phyloP scores from a whole-genome alignment of 129 eudicot genomes.

The Oenanthe sinensis region DNA sequence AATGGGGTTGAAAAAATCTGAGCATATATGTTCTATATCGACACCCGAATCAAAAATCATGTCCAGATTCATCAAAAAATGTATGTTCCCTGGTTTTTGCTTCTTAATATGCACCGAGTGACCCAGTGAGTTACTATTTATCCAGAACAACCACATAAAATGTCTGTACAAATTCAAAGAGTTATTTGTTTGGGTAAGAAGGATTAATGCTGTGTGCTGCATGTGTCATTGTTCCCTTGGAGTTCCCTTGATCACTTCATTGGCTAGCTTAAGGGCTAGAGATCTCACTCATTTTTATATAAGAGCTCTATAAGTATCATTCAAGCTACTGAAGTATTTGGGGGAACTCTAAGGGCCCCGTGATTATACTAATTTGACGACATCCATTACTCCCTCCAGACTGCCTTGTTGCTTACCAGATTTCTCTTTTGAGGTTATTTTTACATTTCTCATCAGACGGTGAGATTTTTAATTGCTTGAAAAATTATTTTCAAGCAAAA shows the following conservation, averaged over 20 bases:
- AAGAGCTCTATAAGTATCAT: not conserved
- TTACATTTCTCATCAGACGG: too few relatives aligned
- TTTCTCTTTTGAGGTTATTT: not conserved
- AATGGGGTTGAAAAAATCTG: not conserved
- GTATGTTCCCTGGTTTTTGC: not conserved
- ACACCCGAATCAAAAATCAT: not conserved
- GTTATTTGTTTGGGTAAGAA: not conserved
- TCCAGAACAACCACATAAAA: not conserved
- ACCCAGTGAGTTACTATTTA: not conserved
- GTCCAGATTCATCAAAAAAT: not conserved
- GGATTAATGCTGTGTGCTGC: not conserved
- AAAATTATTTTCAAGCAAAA: too few relatives aligned
- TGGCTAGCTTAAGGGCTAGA: not conserved
- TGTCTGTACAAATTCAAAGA: not conserved
- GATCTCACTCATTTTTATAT: not conserved
- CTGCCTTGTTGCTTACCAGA: not conserved
- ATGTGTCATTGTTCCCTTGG: constrained; percentile 20
- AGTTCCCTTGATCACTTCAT: constrained; percentile 26
- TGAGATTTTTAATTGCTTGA: too few relatives aligned
- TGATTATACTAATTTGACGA: not conserved
- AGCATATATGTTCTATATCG: not conserved
- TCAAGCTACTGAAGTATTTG: constrained; percentile 34
- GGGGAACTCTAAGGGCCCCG: constrained; percentile 35
- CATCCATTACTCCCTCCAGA: not conserved
- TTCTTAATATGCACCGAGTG: not conserved